Percentiles rank a stretch among this genome's conserved stretches.
Conservation (phyloP, 352 stramenopile species). For the Pythium angustatum region DNA sequence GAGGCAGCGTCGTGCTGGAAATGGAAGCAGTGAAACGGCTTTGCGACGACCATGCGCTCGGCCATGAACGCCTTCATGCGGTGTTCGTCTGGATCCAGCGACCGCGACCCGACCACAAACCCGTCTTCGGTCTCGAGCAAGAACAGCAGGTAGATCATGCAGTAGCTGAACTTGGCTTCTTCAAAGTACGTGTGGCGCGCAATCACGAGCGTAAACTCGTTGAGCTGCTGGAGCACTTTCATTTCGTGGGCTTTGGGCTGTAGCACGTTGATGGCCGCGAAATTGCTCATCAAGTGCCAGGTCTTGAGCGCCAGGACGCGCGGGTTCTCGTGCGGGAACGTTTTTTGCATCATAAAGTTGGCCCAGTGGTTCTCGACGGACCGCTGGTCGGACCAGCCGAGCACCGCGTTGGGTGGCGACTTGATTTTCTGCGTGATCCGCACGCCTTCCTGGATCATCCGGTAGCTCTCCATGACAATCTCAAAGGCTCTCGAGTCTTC, state of each 20-base stretch:
- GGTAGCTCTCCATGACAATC: constrained; percentile 29
- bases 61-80: constrained; percentile 21
- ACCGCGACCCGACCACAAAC: constrained; percentile 27
- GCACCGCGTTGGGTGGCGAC: constrained; percentile 27
- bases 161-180: constrained; percentile 19
- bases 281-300: constrained; percentile 37
- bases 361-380: constrained; percentile 41
- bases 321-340: constrained; percentile 36
- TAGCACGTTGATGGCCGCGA: constrained; percentile 32
- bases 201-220: constrained; percentile 28
- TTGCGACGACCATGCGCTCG: constrained; percentile 20
- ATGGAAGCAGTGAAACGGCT: constrained; percentile 32
- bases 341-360: constrained; percentile 50
- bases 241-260: constrained; percentile 39
- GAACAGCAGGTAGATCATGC: constrained; percentile 32
- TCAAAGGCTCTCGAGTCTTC: constrained; percentile 10
- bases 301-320: constrained; percentile 34
- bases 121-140: constrained; percentile 26
- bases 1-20: constrained; percentile 1
- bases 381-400: constrained; percentile 49
- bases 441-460: constrained; percentile 24
- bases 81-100: constrained; percentile 21
- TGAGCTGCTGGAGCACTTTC: constrained; percentile 39
- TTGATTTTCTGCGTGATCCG: constrained; percentile 3
- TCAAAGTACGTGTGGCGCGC: constrained; percentile 26